Base-by-base conservation (phyloP, 2,329 filamentous ascomycete species). In the Arthrobotrys megalospora region DNA sequence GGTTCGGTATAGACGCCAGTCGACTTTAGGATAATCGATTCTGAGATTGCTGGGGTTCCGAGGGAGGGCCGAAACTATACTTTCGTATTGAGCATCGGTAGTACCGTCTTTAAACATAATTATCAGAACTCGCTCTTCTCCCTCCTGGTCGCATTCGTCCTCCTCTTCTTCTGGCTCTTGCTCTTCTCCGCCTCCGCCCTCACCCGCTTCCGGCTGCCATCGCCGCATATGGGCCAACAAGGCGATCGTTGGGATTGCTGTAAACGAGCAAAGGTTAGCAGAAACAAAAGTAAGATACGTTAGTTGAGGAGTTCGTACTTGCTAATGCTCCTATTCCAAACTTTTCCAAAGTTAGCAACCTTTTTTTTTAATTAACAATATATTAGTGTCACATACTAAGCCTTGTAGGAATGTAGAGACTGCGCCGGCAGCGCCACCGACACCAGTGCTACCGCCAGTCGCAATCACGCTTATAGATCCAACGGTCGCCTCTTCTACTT, bases 81-180 rank as follows among this genome's bases (percentile, higher is more conserved):
- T n/a, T 16, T 53, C 48, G 10, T 53, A 53, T 14, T 24, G 8
- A 8, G 19, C 28, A n/a, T 53, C 48, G 19, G 10, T 53, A 5
- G 48, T 53, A 10, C 48, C 48, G 4, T 11, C 12, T 53, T 53
- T 53, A n/a, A 24, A 53, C 28, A 53, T 53, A 28, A 53, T 53
- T n/a, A 53, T 11, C 48, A 53, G 19, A 8, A 8, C 21, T 24
- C 11, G 41, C 10, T 5, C 6, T 3, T 53, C 48, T 1, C 28
- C 28, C 14, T 53, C 28, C 2, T 53, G 3, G 2, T 34, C 48
- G 16, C 48, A 53, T 28, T 53, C 48, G 11, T 53, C 48, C 14
- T 53, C 48, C 28, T 53, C 48, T 28, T 34, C 48, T 28, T 53
- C 28, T 7, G 21, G 21, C n/a, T 34, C 48, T 6, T 5, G 41